A percentile compares a stretch with the other conserved stretches of the same genome.
phyloP scores from a whole-genome alignment of 1,139 yeast species.

The Lodderomyces pseudojiufengensis region DNA sequence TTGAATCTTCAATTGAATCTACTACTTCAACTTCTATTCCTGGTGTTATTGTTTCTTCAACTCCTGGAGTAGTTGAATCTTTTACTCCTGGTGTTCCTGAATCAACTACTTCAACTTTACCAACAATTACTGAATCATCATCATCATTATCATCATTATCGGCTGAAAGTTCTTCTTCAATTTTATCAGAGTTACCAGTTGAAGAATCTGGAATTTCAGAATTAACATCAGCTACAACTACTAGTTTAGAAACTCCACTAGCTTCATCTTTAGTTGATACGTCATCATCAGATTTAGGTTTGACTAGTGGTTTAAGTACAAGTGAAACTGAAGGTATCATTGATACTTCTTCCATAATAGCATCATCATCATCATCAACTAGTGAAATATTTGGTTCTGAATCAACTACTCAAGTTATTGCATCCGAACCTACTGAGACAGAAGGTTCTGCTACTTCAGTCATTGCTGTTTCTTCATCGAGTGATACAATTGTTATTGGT shows the following conservation, averaged over 20 bases:
- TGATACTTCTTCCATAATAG: too few species aligned
- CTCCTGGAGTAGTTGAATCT: conserved; percentile 4
- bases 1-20: conserved; percentile 1
- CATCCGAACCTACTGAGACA: background rate
- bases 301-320: too few species aligned
- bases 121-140: conserved; percentile 5
- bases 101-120: conserved; percentile 2
- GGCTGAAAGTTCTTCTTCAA: background rate
- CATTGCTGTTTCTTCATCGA: conserved; percentile 1
- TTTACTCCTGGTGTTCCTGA: conserved; percentile 4
- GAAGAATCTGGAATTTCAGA: background rate
- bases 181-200: background rate
- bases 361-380: too few species aligned
- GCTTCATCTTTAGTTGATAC: background rate
- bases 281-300: background rate
- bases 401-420: background rate
- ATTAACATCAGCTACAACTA: background rate
- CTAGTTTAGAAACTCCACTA: background rate
- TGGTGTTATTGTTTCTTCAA: background rate
- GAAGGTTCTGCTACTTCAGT: background rate
- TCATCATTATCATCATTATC: conserved; percentile 6
- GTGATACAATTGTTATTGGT: conserved; percentile 1
- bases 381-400: too few species aligned
- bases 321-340: too few species aligned
- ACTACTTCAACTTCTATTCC: conserved; percentile 4